These are phyloP conservation scores for Kuraishia molischiana DNA, from an alignment of 805 yeast species.

Conservation along the genomic window DNA sequence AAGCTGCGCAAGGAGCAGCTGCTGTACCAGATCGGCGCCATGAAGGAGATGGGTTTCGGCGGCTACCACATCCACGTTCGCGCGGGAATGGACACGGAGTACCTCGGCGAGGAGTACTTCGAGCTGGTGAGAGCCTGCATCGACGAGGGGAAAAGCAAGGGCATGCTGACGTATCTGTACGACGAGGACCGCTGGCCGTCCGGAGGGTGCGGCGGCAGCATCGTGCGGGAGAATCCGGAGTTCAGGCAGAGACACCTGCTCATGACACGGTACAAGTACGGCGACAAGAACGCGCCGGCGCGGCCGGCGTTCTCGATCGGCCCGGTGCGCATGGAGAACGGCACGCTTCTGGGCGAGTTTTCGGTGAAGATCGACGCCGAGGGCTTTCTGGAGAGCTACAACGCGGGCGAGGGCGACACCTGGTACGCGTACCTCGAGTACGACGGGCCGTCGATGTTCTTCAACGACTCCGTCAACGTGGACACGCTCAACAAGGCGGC, in stretches of 20 bases:
- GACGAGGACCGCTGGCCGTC: constrained; percentile 7
- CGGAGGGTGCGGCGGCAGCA: constrained; percentile 7
- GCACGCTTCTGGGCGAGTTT: background rate
- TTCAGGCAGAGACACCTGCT: constrained; percentile 3
- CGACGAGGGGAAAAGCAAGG: constrained; percentile 4
- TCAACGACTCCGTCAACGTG: constrained; percentile 4
- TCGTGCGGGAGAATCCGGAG: constrained; percentile 5
- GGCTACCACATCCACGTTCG: constrained; percentile 6
- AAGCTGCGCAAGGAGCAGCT: constrained; percentile 1
- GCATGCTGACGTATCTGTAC: constrained; percentile 5
- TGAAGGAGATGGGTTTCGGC: constrained; percentile 5
- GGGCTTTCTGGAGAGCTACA: constrained; percentile 1
- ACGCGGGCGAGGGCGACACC: background rate
- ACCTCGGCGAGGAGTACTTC: constrained; percentile 7
- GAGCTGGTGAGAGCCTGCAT: constrained; percentile 3
- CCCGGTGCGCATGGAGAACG: background rate
- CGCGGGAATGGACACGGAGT: constrained; percentile 6
- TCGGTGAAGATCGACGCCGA: background rate
- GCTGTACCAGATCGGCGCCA: background rate
- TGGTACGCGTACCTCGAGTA: constrained; percentile 6
- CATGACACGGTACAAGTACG: constrained; percentile 5
- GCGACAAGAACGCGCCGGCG: constrained; percentile 1
- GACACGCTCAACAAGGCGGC: constrained; percentile 5
- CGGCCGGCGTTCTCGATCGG: constrained; percentile 1
- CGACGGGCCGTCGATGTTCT: constrained; percentile 4